These are phyloP conservation scores for Drosera capensis DNA, from an alignment of 148 eudicot species.

Conservation along the genomic window DNA sequence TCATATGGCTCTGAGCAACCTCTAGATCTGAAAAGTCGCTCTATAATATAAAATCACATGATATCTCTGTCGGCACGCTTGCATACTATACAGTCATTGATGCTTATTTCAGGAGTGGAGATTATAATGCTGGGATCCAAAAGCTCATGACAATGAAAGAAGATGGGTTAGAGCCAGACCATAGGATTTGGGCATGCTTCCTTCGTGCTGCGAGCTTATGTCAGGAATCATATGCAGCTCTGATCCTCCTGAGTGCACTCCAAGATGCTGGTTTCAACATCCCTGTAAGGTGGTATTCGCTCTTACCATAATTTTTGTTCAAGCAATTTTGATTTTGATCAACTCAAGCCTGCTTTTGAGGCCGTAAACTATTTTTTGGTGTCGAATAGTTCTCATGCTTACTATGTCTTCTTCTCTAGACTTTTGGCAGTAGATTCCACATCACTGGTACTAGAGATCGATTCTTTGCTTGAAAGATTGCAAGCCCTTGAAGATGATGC, in stretches of 20 bases:
- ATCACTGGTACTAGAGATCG: slow-evolving; percentile 39
- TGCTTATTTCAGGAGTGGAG: slow-evolving; percentile 81
- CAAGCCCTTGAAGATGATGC: slow-evolving; percentile 71
- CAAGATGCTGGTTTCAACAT: slow-evolving; percentile 68
- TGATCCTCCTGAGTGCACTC: slow-evolving; percentile 48
- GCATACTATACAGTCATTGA: slow-evolving; percentile 82
- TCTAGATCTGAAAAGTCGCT: slow-evolving; percentile 87
- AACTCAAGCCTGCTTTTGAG: no score
- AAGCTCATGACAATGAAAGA: slow-evolving; percentile 64
- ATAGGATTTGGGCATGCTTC: slow-evolving; percentile 92
- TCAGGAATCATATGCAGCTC: slow-evolving; percentile 37
- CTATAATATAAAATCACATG: slow-evolving; percentile 50
- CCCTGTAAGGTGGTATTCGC: slow-evolving; percentile 57
- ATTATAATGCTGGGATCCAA: slow-evolving; percentile 53
- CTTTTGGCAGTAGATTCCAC: slow-evolving; percentile 54
- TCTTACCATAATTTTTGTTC: no score
- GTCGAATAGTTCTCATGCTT: no score
- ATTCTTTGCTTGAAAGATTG: slow-evolving; percentile 47
- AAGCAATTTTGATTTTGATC: neutral
- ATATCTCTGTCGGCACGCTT: slow-evolving; percentile 42
- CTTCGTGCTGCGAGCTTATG: slow-evolving; percentile 83
- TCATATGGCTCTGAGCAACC: slow-evolving; percentile 92
- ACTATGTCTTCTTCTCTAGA: no score
- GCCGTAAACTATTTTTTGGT: no score
- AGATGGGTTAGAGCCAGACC: slow-evolving; percentile 78